Evolutionary conservation across 2,329 filamentous ascomycete species (phyloP), one percentile per base, ranked within the genome.

Genomic region (Allantophomopsis lycopodina): DNA sequence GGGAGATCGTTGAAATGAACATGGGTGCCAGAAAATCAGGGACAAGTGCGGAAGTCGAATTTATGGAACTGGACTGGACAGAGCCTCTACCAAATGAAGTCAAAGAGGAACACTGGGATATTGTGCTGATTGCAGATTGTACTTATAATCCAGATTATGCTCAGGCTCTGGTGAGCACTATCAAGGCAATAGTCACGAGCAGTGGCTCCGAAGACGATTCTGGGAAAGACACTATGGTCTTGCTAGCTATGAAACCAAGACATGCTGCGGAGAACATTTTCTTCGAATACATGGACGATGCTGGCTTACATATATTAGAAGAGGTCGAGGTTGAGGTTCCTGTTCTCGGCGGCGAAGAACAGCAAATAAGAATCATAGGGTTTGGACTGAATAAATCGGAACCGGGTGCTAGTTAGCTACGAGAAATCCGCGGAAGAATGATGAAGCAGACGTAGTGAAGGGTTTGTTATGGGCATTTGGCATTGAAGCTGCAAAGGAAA

Each of bases 61-160:
- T 54, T 47, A 55, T 63, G 38, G 60, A 69, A 2, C 64, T 84
- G 4, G 73, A 83, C 53, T 85, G 80, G 79, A 67, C 74, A n/a
- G 54, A 64, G 12, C 54, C 64, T 3, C 55, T 77, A 6, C 47
- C 52, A 7, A 1, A 38, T 1, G 30, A 36, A n/a, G 36, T 65
- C 10, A 50, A 48, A 16, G 46, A 50, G 17, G 50, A 50, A 31
- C 50, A 49, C 10, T 65, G 73, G 49, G 71, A 81, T 53, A 50
- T 84, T 28, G 64, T 83, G 16, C 53, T 83, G 4, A 69, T 82
- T 1, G 76, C 77, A 2, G 80, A 85, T 54, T 84, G 80, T 57
- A 84, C 79, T 2, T 85, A 85, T 58, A 84, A 84, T 53, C 63
- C 70, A 13, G 77, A 81, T 49, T 79, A 73, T 43, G 68, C 79